Evolutionary conservation across 2,329 filamentous ascomycete species (phyloP), one percentile per base, ranked within the genome.

Genomic region (Pseudohalonectria lignicola): DNA sequence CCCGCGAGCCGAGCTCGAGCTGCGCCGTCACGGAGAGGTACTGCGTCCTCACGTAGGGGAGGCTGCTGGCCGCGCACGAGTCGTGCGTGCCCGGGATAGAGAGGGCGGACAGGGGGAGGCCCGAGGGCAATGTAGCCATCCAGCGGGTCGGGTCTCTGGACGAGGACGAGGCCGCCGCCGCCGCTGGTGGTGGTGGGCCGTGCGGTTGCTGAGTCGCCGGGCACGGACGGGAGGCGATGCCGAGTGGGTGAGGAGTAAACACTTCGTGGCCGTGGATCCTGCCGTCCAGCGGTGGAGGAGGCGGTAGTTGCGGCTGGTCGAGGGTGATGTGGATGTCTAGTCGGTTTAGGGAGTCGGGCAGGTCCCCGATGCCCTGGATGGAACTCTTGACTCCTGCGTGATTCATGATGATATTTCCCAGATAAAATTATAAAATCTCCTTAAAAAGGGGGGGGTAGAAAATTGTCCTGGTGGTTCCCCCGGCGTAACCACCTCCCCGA

Each of bases 81-180:
- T 86, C 85, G 60, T 86, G 81, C 0, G 81, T 85, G 40, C 81
- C 81, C 1, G 81, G 81, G 34, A 85, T 79, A 5, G 76, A 82
- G 19, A 86, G 62, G 1, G 70, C 67, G 5, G 76, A 79, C 5
- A 85, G 54, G 2, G 74, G 65, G 0, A 67, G 69, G 19, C 64
- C 60, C 47, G 80, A 72, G 9, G 66, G 62, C 16, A 85, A 57
- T 20, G 67, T 56, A 18, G 60, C 56, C 79, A 85, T 85, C 81
- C 81, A 83, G 18, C 62, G 12, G 28, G 16, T 37, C 26, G 28
- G 36, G 9, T 19, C n/a, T n/a, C n/a, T n/a, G 33, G 3, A n/a
- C 19, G 8, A 21, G 19, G 11, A 11, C 33, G 19, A 10, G 18
- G 33, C 33, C 13, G 20, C 19, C 9, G 33, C 3, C 10, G 20